Conservation (phyloP, 1,139 yeast species). For the Pneumocystis canis region DNA sequence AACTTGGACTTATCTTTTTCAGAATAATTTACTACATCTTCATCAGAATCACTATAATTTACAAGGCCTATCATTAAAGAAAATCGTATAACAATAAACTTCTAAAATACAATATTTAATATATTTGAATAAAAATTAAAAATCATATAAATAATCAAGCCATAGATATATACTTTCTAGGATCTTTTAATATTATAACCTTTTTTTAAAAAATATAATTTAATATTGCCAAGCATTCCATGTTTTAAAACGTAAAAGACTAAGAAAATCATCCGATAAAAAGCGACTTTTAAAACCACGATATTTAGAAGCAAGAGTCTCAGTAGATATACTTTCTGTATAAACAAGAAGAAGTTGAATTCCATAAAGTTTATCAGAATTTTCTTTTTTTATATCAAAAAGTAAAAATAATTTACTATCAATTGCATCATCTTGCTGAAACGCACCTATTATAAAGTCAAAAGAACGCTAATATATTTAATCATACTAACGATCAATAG, state of each 20-base stretch:
- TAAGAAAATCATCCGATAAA: not conserved
- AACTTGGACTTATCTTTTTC: not conserved
- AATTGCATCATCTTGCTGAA: not conserved
- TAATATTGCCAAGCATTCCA: not conserved
- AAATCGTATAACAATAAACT: not conserved
- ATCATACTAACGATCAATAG: not conserved
- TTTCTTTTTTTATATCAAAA: not conserved
- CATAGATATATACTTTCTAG: not conserved
- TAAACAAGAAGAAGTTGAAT: not conserved
- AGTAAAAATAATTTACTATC: not conserved
- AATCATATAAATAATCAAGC: not conserved
- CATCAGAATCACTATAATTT: not conserved
- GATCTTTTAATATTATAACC: not conserved
- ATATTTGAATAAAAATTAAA: not conserved
- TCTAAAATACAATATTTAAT: not conserved
- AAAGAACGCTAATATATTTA: not conserved
- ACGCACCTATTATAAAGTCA: not conserved
- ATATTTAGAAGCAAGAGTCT: not conserved
- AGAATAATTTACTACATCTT: not conserved
- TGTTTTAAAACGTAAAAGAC: not conserved
- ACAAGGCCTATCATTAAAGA: not conserved
- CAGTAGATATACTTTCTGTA: not conserved
- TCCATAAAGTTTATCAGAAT: not conserved
- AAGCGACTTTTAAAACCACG: not conserved
- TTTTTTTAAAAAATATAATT: not conserved